These are phyloP conservation scores for Coniochaeta pulveracea DNA, from an alignment of 2,329 filamentous ascomycete species.

Conservation along the genomic window DNA sequence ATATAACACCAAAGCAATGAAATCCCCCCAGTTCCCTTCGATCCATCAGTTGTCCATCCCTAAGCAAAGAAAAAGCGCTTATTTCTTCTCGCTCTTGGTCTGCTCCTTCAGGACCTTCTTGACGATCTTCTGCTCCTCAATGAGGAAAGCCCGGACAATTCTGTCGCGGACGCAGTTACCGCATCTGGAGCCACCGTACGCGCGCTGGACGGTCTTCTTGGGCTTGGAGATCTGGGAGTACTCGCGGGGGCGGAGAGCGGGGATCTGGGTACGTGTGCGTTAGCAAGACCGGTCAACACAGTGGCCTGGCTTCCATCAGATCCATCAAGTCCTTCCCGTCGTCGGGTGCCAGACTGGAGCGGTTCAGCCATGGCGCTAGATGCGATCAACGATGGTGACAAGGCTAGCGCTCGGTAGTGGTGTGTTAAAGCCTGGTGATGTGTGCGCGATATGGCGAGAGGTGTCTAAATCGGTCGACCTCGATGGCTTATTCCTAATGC, in stretches of 20 bases:
- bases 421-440: no score
- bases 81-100: conserved; percentile 62
- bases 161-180: conserved; percentile 97
- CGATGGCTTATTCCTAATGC: no score
- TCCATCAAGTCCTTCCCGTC: no score
- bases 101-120: conserved; percentile 99
- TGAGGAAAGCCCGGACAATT: conserved; percentile 95
- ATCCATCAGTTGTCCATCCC: no score
- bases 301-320: no score
- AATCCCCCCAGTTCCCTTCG: conserved; percentile 17
- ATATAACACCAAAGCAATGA: conserved; percentile 44
- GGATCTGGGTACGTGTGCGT: conserved; percentile 45
- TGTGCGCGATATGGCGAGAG: no score
- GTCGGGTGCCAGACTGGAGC: no score
- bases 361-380: no score
- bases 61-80: conserved; percentile 40
- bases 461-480: no score
- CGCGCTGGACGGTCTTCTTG: conserved; percentile 98
- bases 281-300: background rate
- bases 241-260: conserved; percentile 95
- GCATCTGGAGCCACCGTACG: conserved; percentile 97
- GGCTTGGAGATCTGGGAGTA: conserved; percentile 95
- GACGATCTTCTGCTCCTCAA: conserved; percentile 99
- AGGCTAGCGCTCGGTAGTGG: no score
- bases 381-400: no score